Evolutionary conservation across 2,329 filamentous ascomycete species (phyloP), one percentile per base, ranked within the genome.

Genomic region (Drechslerella dactyloides): DNA sequence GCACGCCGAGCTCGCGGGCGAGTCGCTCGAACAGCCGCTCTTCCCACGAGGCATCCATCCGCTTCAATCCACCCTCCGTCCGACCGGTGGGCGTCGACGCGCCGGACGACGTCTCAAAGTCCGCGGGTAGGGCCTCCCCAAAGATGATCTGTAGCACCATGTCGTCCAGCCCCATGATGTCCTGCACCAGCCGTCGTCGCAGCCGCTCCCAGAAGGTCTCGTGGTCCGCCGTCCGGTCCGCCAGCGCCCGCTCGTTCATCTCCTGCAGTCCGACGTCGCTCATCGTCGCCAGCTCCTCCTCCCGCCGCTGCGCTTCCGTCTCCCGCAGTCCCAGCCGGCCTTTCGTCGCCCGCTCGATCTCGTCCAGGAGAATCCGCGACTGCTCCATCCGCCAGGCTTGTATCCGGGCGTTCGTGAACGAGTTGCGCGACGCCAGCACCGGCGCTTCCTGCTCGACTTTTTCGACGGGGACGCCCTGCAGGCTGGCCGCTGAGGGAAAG

Each of bases 361-460:
- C 91, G 63, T 96, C 90, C 35, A 97, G 79, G 27, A 99, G 82
- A 10, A 91, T 87, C 68, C 86, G 86, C 79, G 92, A 96, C 79
- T 99, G 93, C 77, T 97, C 93, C 77, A 96, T 81, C 63, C 93
- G 86, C 94, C 94, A 99, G 57, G 86, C 85, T 80, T 97, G 93
- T 78, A 99, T 96, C 70, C 93, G 86, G 76, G 86, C 78, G 88
- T 89, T 78, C 89, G 88, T 75, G 55, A 73, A 73, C 1, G 69
- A 73, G 33, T 62, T 61, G 23, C 69, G 40, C 21, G 69, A 61
- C 2, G 56, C 33, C 37, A 66, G 33, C 35, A 58, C 44, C 4
- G 96, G 91, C 44, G 85, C 82, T 74, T 91, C 89, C 44, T 87
- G 85, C 27, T 83, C 80, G 37, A 82, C 81, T 2, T 24, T 48